Conservation (phyloP, 176 grass and related monocot genomes). For the Carex cristatella region DNA sequence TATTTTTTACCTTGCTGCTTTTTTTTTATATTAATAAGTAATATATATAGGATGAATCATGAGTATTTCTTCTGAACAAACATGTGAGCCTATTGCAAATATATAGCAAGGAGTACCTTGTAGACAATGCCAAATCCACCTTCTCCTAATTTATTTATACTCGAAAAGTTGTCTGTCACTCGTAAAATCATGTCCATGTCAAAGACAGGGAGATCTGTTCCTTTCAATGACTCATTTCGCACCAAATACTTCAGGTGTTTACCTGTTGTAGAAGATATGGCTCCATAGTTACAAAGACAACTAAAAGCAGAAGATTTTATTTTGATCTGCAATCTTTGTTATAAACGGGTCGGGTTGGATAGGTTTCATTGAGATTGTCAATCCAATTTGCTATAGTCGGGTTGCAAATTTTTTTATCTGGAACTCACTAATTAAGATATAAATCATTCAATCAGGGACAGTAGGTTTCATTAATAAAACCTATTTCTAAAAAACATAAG, state of each 20-base stretch:
- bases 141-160: conserved; percentile 34
- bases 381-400: too few species aligned
- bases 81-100: neutral
- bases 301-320: neutral
- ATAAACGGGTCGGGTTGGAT: too few species aligned
- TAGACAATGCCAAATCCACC: conserved; percentile 53
- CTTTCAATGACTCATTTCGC: neutral
- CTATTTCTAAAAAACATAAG: too few species aligned
- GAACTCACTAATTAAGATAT: too few species aligned
- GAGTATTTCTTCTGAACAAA: neutral
- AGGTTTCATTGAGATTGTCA: too few species aligned
- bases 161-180: conserved; percentile 43
- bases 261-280: neutral
- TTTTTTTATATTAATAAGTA: neutral
- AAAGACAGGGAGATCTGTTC: conserved; percentile 14
- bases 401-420: too few species aligned
- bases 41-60: neutral
- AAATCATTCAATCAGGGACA: too few species aligned
- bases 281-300: neutral
- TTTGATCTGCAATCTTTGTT: neutral
- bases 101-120: conserved; percentile 33
- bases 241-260: neutral
- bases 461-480: too few species aligned
- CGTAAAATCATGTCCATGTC: conserved; percentile 14
- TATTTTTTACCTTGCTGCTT: neutral